phyloP scores from a whole-genome alignment of 2,329 filamentous ascomycete species.

The Aspergillus quadrilineatus region DNA sequence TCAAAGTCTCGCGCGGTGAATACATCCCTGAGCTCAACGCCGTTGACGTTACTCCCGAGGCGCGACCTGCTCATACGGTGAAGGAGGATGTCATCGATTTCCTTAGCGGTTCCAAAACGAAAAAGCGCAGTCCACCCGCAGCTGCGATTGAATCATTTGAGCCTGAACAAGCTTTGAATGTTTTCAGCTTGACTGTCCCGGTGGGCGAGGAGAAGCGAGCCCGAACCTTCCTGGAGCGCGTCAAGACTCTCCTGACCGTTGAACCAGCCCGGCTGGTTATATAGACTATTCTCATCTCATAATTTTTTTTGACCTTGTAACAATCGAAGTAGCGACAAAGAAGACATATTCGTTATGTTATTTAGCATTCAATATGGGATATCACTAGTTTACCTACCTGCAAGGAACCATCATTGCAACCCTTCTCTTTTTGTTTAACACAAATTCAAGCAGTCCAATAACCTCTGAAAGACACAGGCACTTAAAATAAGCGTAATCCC shows the following conservation, averaged over 20 bases:
- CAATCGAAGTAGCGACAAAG: conserved; percentile 10
- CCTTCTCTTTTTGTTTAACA: too few species aligned
- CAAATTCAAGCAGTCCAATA: too few species aligned
- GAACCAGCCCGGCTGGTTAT: conserved; percentile 74
- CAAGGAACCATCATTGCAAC: not conserved
- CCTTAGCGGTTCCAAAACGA: conserved; percentile 51
- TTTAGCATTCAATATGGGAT: not conserved
- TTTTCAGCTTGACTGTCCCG: conserved; percentile 79
- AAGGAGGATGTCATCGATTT: conserved; percentile 82
- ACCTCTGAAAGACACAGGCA: too few species aligned
- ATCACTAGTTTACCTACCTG: not conserved
- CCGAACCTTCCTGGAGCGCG: conserved; percentile 75
- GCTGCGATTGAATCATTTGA: conserved; percentile 8
- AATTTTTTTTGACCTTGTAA: conserved; percentile 2
- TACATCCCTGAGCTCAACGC: conserved; percentile 70
- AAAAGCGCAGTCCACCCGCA: conserved; percentile 30
- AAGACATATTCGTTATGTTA: conserved; percentile 5
- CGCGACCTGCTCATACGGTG: conserved; percentile 40
- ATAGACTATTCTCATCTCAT: conserved; percentile 26
- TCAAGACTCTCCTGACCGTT: conserved; percentile 79
- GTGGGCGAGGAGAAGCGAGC: conserved; percentile 80
- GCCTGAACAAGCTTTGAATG: conserved; percentile 58
- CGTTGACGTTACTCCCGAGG: conserved; percentile 36
- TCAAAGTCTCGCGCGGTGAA: conserved; percentile 55
- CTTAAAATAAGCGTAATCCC: too few species aligned